Evolutionary conservation across 176 grass and related monocot species (phyloP).

Genomic region (Chrysopogon serrulatus): DNA sequence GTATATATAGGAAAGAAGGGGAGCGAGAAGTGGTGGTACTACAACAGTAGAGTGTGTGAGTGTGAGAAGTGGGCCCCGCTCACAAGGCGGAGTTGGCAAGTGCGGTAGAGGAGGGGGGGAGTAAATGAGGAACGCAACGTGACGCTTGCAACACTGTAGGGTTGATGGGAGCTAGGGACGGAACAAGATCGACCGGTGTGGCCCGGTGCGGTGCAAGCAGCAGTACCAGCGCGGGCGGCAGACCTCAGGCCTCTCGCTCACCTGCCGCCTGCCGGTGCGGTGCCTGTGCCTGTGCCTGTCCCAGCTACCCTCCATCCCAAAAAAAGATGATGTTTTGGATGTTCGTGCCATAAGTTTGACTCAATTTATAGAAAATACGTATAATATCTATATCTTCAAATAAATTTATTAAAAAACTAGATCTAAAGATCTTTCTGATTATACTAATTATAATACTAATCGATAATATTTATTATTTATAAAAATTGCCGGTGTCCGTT

Average conservation of each 20-base stretch:
- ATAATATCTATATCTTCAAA: too few species aligned
- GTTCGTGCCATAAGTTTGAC: too few species aligned
- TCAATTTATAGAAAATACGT: too few species aligned
- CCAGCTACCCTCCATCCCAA: too few species aligned
- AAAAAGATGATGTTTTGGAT: too few species aligned
- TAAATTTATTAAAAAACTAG: too few species aligned
- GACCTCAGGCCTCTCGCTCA: not conserved
- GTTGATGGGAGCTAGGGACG: not conserved
- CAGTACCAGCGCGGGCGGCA: not conserved
- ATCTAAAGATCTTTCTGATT: too few species aligned
- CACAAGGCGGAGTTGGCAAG: slow-evolving; percentile 6
- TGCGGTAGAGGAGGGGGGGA: not conserved
- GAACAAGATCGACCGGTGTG: not conserved
- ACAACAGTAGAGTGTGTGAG: not conserved
- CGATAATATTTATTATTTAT: too few species aligned
- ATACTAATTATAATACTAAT: too few species aligned
- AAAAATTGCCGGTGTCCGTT: too few species aligned
- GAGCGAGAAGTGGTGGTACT: not conserved
- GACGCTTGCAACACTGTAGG: not conserved
- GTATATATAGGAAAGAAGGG: not conserved
- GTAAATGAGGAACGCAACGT: slow-evolving; percentile 3
- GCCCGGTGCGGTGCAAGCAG: not conserved
- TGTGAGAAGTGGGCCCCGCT: not conserved
- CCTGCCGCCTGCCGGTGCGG: slow-evolving; percentile 2
- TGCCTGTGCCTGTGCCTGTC: too few species aligned